Conservation (phyloP, 2,329 filamentous ascomycete species). For the Penicillium olsonii region DNA sequence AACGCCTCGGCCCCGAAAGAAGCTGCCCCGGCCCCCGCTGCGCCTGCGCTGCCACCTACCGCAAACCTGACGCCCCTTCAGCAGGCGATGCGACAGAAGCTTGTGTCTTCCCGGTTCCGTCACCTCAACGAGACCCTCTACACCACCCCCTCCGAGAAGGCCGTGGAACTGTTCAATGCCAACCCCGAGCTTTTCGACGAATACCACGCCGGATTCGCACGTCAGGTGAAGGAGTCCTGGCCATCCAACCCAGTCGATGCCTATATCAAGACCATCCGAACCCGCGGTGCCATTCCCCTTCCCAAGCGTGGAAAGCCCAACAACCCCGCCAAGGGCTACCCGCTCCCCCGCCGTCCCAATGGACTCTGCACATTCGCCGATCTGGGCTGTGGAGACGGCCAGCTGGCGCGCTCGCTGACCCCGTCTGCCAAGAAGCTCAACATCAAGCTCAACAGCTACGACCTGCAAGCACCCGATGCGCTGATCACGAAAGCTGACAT, state of each 20-base stretch:
- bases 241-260: constrained; percentile 92
- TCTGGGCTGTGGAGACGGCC: constrained; percentile 89
- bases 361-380: constrained; percentile 81
- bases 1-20: constrained; percentile 11
- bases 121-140: constrained; percentile 97
- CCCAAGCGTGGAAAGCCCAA: constrained; percentile 45
- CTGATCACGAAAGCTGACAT: constrained; percentile 89
- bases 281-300: constrained; percentile 60
- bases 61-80: constrained; percentile 86
- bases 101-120: constrained; percentile 92
- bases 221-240: constrained; percentile 88
- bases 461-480: constrained; percentile 74
- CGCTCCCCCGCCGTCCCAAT: constrained; percentile 68
- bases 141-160: constrained; percentile 80
- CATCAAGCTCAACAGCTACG: constrained; percentile 78
- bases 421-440: constrained; percentile 65
- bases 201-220: constrained; percentile 94
- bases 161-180: constrained; percentile 77
- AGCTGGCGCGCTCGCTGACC: constrained; percentile 68
- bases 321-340: constrained; percentile 32
- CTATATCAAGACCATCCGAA: constrained; percentile 72
- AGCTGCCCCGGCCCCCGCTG: constrained; percentile 10
- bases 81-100: constrained; percentile 89
- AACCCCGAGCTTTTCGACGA: constrained; percentile 93
- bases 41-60: constrained; percentile 41